Percentiles rank a stretch among this genome's conserved stretches.
Evolutionary conservation across 306 rosid species (phyloP).

Genomic region (Pyrus bretschneideri): DNA sequence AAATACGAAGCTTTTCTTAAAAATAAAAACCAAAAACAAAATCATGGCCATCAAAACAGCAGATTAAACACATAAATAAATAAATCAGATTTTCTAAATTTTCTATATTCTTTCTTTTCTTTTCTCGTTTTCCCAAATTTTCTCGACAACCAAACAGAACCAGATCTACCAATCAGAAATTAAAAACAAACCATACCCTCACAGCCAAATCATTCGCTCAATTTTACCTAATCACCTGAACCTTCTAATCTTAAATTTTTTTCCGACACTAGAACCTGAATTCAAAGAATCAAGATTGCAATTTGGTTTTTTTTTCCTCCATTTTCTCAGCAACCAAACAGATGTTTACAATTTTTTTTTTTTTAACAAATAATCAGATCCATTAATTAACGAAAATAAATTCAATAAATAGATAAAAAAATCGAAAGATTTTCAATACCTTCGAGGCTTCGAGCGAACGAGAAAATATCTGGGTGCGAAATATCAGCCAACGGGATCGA

Average conservation of each 20-base stretch:
- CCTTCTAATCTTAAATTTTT: not conserved
- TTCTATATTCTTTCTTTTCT: not conserved
- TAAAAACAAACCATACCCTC: not conserved
- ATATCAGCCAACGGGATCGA: not conserved
- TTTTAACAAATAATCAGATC: not conserved
- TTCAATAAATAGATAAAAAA: too few relatives aligned
- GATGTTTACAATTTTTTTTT: not conserved
- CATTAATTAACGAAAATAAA: not conserved
- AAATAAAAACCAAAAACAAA: not conserved
- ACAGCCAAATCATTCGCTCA: not conserved
- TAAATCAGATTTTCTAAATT: not conserved
- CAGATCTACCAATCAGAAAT: slow-evolving; percentile 1
- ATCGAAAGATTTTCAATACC: not conserved
- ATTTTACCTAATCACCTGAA: not conserved
- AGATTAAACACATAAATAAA: not conserved
- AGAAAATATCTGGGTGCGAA: not conserved
- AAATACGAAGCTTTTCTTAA: not conserved
- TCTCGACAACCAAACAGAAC: not conserved
- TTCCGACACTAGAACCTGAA: not conserved
- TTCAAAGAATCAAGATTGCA: not conserved
- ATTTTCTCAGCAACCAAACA: not conserved
- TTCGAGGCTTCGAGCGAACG: not conserved
- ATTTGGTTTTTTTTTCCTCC: not conserved
- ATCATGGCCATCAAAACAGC: not conserved
- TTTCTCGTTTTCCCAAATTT: not conserved